Percentiles rank a stretch among this genome's conserved stretches.
phyloP scores from a whole-genome alignment of 129 eudicot genomes.

The Lonicera japonica region DNA sequence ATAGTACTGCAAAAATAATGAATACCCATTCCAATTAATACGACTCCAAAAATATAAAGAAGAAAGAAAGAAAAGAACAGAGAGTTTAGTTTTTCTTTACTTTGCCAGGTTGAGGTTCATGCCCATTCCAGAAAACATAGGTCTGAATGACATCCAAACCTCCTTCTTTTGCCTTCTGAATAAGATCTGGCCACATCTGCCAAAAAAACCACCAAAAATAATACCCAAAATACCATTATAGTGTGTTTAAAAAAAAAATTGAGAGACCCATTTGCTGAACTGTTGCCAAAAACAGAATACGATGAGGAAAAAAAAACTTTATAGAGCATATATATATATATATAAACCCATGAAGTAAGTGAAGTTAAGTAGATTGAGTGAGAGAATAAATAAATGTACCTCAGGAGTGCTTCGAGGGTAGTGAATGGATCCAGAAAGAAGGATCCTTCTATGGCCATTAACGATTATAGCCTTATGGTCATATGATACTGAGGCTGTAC shows the following conservation, averaged over 20 bases:
- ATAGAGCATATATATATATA: neutral
- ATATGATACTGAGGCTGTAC: slow-evolving; percentile 68
- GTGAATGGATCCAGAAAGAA: slow-evolving; percentile 98
- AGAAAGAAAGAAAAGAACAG: too few relatives aligned
- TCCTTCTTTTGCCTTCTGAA: slow-evolving; percentile 96
- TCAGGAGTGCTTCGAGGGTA: slow-evolving; percentile 99
- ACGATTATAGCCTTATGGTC: slow-evolving; percentile 73
- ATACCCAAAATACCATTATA: slow-evolving; percentile 5
- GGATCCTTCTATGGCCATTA: slow-evolving; percentile 84
- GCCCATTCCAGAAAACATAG: slow-evolving; percentile 99
- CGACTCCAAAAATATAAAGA: neutral
- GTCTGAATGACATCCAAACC: slow-evolving; percentile 98
- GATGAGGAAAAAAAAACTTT: neutral
- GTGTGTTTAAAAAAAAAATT: neutral
- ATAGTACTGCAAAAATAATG: slow-evolving; percentile 45
- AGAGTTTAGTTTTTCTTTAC: slow-evolving; percentile 45
- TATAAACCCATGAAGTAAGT: slow-evolving; percentile 9
- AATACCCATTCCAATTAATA: neutral
- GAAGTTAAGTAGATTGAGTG: slow-evolving; percentile 42
- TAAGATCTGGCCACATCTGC: slow-evolving; percentile 99
- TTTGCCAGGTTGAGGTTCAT: slow-evolving; percentile 96
- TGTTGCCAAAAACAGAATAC: neutral
- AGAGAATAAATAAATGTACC: slow-evolving; percentile 32
- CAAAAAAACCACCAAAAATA: slow-evolving; percentile 8
- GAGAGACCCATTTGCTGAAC: neutral